Evolutionary conservation across 2,329 filamentous ascomycete species (phyloP), one percentile per base, ranked within the genome.

Genomic region (Reticulascus tulasneorum): DNA sequence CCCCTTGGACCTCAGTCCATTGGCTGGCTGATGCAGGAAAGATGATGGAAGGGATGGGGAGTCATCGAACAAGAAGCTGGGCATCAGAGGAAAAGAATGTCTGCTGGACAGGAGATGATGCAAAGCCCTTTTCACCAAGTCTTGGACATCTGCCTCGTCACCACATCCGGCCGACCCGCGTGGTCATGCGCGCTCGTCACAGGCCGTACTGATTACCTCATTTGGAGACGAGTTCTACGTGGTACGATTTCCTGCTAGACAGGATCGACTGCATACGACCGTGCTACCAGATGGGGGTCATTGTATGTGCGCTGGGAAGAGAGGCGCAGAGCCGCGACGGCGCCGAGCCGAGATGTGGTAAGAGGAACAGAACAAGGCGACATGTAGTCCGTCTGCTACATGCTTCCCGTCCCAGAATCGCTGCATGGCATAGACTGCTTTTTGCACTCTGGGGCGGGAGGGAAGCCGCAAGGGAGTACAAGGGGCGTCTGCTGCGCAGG

Each of bases 91-190:
- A 35, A 33, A 38, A 28, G 38, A 22, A 33, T 29, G 31, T 50
- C 50, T 60, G 62, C 61, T 47, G 60, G 33, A 52, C 58, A 54
- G 56, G 45, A 47, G 40, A 43, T 20, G 49, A 37, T 44, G 45
- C 50, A 46, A 39, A 39, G 41, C 33, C 42, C 35, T 45, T 41
- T 31, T 40, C 33, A 37, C 29, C 31, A 27, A 30, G 33, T 24
- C 29, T 37, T 24, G 22, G 16, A 28, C n/a, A 34, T 23, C 31
- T 40, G 36, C 30, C 36, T 35, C 28, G 24, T 17, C 20, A 20
- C 29, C 15, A 37, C 33, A 33, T 10, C 25, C 23, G 18, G 13
- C 19, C 30, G 9, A 33, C 8, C 15, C 22, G 24, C 33, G 25
- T 20, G 33, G 37, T 28, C 29, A 32, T 33, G 17, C 25, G 32